Evolutionary conservation across 192 early-diverging fungal genomes (phyloP), one percentile per base, ranked within the genome.

Genomic region (Oehlia diaphana): DNA sequence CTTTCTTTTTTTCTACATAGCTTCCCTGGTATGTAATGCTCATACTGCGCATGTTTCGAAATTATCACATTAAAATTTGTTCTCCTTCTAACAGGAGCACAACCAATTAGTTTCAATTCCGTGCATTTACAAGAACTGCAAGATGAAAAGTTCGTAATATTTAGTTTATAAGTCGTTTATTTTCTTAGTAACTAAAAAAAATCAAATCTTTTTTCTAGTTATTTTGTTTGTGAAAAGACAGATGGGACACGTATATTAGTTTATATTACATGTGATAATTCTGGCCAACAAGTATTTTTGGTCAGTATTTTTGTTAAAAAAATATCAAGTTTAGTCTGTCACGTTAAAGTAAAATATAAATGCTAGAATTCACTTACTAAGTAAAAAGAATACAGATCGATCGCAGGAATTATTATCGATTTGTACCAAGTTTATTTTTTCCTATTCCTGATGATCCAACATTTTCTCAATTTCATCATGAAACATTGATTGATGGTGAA

Each of bases 401-500:
- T 81, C 92, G 97, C 74, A 96, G 95, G 75, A 98, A 95, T 88
- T 87, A 92, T 13, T 98, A 94, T 84, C 93, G 89, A 58, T 81
- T 84, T 1, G 83, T 93, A 1, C 86, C 83, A 13, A 78, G 92
- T 28, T 79, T 93, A 28, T 37, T 86, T 16, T 94, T 96, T 65
- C 93, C 93, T n/a, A 69, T 82, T 42, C 88, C 91, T n/a, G 62
- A 71, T 33, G 84, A 84, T 70, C 76, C 72, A 14, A 49, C 21
- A 16, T 53, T 19, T 19, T 53, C 50, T 7, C 81, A 74, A 49
- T 92, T 82, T 63, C 94, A 95, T 63, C 72, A 86, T 63, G 83
- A 89, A 62, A 97, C 96, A 9, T 84, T 99, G 14, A 86, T 99
- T 53, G 96, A 99, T 80, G 96, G 95, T 2, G 97, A 99, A 84